Base-by-base conservation (phyloP, 2,329 filamentous ascomycete species). In the Hypoxylon sp. region DNA sequence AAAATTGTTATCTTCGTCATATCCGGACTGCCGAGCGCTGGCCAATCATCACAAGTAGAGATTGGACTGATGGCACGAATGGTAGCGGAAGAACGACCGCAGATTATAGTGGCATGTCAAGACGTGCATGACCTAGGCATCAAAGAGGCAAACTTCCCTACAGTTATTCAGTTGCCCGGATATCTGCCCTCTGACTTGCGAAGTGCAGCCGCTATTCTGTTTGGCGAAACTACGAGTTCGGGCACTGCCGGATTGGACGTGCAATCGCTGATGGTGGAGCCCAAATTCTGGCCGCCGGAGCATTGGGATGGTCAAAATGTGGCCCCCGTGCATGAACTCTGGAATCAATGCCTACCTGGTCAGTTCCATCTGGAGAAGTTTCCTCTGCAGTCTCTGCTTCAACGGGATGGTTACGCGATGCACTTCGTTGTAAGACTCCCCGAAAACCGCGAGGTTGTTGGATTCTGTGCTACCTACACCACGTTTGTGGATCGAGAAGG, bases 1-100 rank as follows among this genome's bases (percentile, higher is more conserved):
- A 78, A 78, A 35, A 77, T 77, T 1, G 73, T 89, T 25, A 69
- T 90, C 9, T 82, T 88, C 50, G 79, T 89, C 48, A 75, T 85
- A 29, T 79, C 78, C 3, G 78, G 77, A 2, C 73, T 74, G 26
- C 72, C 75, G 3, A 63, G 66, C n/a, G 59, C 71, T 8, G 75
- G 77, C 4, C 77, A 83, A 51, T 69, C 71, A 11, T 76, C 80
- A 6, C 81, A 85, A 59, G 68, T 79, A 11, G 73, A 78, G 38
- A 68, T 82, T 52, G 79, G 78, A 35, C 76, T 79, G 37, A 62
- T 72, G 27, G 72, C 74, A 23, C 69, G 69, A 43, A 63, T 71
- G 34, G 65, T 78, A 21, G 77, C 75, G 42, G 78, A 80, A 11
- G 65, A 76, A 34, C 76, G 75, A 13, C 79, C 78, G 7, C 75